phyloP scores from a whole-genome alignment of 495 filamentous ascomycete genomes.

The Xylaria bambusicola region DNA sequence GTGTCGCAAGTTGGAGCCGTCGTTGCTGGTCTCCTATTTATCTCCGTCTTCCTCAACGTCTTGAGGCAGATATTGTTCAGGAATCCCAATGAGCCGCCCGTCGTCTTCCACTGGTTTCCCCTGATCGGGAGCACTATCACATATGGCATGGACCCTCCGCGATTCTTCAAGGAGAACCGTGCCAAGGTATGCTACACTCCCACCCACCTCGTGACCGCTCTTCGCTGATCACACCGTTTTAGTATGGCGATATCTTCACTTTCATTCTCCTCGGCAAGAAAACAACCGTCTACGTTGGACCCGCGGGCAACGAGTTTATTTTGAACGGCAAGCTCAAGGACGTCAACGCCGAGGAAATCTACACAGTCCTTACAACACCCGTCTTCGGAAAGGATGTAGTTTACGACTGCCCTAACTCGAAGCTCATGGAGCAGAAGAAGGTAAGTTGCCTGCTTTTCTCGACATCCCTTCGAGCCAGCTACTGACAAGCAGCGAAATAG shows the following conservation, averaged over 20 bases:
- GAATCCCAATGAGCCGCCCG: slow-evolving; percentile 71
- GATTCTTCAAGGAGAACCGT: slow-evolving; percentile 71
- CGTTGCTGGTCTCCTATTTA: slow-evolving; percentile 47
- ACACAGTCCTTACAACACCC: slow-evolving; percentile 77
- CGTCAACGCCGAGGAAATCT: slow-evolving; percentile 80
- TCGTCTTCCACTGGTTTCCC: slow-evolving; percentile 85
- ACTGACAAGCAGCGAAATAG: slow-evolving; percentile 40
- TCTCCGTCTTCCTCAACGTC: slow-evolving; percentile 66
- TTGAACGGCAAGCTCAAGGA: slow-evolving; percentile 82
- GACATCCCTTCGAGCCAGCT: not conserved
- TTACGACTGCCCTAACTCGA: slow-evolving; percentile 84
- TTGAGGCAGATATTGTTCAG: slow-evolving; percentile 67
- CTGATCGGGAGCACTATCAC: slow-evolving; percentile 75
- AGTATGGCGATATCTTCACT: slow-evolving; percentile 82
- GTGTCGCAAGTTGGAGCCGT: slow-evolving; percentile 49
- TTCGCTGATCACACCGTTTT: not conserved
- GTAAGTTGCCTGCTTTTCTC: slow-evolving; percentile 25
- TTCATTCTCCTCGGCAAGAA: slow-evolving; percentile 76
- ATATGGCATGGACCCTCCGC: slow-evolving; percentile 83
- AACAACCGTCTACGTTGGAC: slow-evolving; percentile 74
- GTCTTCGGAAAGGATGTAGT: slow-evolving; percentile 86
- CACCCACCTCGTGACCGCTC: slow-evolving; percentile 21
- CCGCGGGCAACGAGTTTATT: slow-evolving; percentile 84
- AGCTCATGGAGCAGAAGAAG: slow-evolving; percentile 84
- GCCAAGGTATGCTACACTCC: slow-evolving; percentile 58